Base-by-base conservation (phyloP, 225 moss, liverwort and hornwort species). In the Sphagnum contortum region DNA sequence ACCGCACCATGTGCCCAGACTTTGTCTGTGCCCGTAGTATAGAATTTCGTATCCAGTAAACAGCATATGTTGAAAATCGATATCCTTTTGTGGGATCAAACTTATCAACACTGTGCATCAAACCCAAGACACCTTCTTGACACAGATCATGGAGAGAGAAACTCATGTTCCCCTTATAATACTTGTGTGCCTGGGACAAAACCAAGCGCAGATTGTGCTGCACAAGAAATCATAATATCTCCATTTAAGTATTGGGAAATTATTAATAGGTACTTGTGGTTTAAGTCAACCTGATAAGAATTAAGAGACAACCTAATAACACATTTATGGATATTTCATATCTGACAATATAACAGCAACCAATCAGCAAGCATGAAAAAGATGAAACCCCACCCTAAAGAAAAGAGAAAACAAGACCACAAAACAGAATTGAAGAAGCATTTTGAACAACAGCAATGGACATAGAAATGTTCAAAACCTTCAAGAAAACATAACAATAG, bases 41-140 rank as follows among this genome's bases (percentile, higher is more conserved):
- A 11, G 96, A 98, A 57, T 98, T 98, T 50, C 96, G 80, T 14
- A 98, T 90, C 96, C 96, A 98, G 61, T 98, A 98, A 11, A 91
- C 78, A 64, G 90, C 96, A 60, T 98, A 98, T 3, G 96, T 98
- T 8, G 96, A 98, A 64, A 98, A 98, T 5, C 96, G 79, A 61
- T 89, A 82, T 2, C 96, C 92, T 67, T 77, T 92, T 48, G 66
- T 66, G 47, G 92, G 87, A 57, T 98, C 96, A 2, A 98, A 98
- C 67, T 89, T 98, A 69, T 92, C 92, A 46, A 98, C 96, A n/a
- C 88, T 92, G 48, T 86, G 88, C 73, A 98, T 79, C 5, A 98
- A 85, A 6, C 96, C 96, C 3, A 85, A 60, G 0, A 89, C 96
- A 0, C 96, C 96, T 77, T 92, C 96, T 73, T 98, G 96, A 68